Base-by-base conservation (phyloP, 768 basidiomycete species). In the Terana coerulea region DNA sequence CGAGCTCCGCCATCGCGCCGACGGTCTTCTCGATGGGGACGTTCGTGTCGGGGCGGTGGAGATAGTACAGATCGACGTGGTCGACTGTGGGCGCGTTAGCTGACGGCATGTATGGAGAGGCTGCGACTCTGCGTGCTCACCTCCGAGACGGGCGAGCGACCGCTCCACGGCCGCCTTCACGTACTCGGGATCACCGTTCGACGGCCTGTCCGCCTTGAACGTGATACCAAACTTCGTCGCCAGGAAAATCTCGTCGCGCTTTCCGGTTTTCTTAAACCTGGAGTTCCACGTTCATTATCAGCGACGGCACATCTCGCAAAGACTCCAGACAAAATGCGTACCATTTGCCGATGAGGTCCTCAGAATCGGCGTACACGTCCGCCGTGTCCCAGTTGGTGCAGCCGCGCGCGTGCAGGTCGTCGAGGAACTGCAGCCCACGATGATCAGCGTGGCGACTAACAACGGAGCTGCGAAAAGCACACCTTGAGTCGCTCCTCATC, bases 401-500 rank as follows among this genome's bases (percentile, higher is more conserved):
- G 5, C 75, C 76, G 1, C 47, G 52, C 31, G 66, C 65, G 37
- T 71, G 66, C 0, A 71, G 68, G 10, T 68, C 69, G 49, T 79
- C 76, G 12, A 77, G 62, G 39, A 78, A 62, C 74, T 75, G 39
- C 29, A 3, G 30, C 30, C 39, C n/a, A 7, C 11, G 9, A 46
- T 25, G 19, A 12, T 35, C 14, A 46, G 21, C 22, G 12, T 11
- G 10, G n/a, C n/a, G n/a, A n/a, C n/a, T n/a, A n/a, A n/a, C n/a
- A n/a, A n/a, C n/a, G n/a, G n/a, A n/a, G n/a, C n/a, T 5, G 15
- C 7, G 15, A 14, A 25, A 7, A 26, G 28, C 61, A 10, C 37
- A 82, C 81, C 74, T 77, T 76, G 57, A 85, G 74, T 1, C 80
- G 71, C 49, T 83, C 79, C 57, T 84, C 81, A 48, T 86, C 83